Evolutionary conservation across 176 grass and related monocot genomes (phyloP).

Genomic region (Zea luxurians): DNA sequence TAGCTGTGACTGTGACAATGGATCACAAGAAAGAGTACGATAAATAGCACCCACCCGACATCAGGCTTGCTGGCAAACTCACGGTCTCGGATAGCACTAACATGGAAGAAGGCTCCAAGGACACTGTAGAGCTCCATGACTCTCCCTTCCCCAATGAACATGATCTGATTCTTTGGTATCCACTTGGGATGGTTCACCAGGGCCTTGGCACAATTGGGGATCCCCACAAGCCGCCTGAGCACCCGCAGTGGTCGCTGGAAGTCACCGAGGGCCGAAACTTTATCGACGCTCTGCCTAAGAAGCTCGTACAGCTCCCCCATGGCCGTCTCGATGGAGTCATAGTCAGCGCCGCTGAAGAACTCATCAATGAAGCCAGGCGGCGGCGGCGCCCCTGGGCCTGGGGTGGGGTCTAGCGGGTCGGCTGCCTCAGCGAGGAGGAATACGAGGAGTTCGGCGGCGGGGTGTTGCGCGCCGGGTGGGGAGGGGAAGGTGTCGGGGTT

Average conservation of each 20-base stretch:
- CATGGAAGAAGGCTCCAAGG: conserved; percentile 84
- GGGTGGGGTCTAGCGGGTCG: conserved; percentile 54
- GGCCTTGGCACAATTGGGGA: conserved; percentile 69
- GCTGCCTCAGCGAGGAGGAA: conserved; percentile 75
- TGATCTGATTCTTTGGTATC: conserved; percentile 62
- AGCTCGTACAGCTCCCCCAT: conserved; percentile 74
- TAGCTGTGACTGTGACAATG: background rate
- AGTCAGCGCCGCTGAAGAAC: conserved; percentile 64
- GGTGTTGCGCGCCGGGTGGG: conserved; percentile 37
- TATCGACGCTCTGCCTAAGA: conserved; percentile 60
- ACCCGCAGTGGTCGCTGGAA: conserved; percentile 85
- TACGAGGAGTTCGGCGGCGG: conserved; percentile 54
- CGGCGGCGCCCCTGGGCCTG: conserved; percentile 41
- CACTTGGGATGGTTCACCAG: conserved; percentile 87
- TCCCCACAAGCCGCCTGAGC: conserved; percentile 58
- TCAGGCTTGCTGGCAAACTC: conserved; percentile 76
- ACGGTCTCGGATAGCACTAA: conserved; percentile 74
- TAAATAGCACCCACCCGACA: conserved; percentile 46
- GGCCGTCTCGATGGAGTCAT: conserved; percentile 57
- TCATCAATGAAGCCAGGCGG: conserved; percentile 75
- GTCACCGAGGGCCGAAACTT: conserved; percentile 70
- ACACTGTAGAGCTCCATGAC: conserved; percentile 76
- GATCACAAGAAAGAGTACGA: conserved; percentile 3
- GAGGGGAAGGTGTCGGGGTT: conserved; percentile 74
- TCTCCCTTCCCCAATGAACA: conserved; percentile 85